Conservation (phyloP, 768 basidiomycete species). For the Auriculariales sp. region DNA sequence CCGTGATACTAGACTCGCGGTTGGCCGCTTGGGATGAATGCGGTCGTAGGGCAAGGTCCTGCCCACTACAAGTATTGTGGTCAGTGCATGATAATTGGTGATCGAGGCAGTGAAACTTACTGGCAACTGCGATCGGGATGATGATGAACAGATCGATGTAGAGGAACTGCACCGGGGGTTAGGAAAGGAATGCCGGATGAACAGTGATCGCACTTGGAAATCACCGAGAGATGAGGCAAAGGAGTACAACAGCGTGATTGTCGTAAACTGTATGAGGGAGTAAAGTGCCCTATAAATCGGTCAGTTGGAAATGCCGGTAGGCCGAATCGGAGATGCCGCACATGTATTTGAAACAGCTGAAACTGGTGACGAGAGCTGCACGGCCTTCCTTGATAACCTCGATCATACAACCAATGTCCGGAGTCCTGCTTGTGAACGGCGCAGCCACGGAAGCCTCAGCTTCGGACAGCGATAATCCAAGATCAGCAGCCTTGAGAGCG, state of each 20-base stretch:
- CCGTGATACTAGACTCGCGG: slow-evolving; percentile 89
- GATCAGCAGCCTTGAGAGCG: slow-evolving; percentile 95
- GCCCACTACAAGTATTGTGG: slow-evolving; percentile 50
- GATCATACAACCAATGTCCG: slow-evolving; percentile 90
- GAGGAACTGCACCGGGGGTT: slow-evolving; percentile 46
- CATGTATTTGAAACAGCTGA: slow-evolving; percentile 99
- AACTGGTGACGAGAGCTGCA: slow-evolving; percentile 91
- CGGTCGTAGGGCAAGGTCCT: slow-evolving; percentile 80
- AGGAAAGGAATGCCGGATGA: not conserved
- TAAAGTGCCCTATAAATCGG: slow-evolving; percentile 69
- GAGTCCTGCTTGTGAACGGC: slow-evolving; percentile 85
- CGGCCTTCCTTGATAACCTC: slow-evolving; percentile 96
- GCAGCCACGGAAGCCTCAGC: slow-evolving; percentile 98
- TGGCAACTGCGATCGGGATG: slow-evolving; percentile 90
- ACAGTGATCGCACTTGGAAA: slow-evolving; percentile 53
- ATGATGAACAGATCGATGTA: slow-evolving; percentile 98
- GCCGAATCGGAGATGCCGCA: slow-evolving; percentile 24
- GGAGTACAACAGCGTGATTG: slow-evolving; percentile 87
- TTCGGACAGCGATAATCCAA: slow-evolving; percentile 91
- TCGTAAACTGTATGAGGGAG: slow-evolving; percentile 98
- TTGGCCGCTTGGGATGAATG: slow-evolving; percentile 82
- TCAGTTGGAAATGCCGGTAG: slow-evolving; percentile 7
- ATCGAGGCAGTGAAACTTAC: slow-evolving; percentile 33
- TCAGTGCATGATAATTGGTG: not conserved
- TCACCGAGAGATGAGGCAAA: slow-evolving; percentile 94